Conservation (phyloP, 305 asterid genomes). For the Fraxinus ornus region DNA sequence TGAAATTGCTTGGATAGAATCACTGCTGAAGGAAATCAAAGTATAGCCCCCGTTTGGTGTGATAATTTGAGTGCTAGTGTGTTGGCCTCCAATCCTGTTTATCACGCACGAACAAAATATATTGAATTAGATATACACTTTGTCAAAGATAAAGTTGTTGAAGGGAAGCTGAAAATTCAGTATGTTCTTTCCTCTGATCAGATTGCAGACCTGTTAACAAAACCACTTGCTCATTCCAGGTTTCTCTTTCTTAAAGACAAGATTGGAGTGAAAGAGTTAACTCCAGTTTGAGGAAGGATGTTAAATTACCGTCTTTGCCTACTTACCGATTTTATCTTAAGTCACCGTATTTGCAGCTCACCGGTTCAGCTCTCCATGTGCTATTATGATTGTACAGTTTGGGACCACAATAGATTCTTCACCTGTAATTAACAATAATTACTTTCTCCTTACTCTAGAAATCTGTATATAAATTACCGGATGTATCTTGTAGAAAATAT, state of each 20-base stretch:
- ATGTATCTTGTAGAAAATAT: too few relatives aligned
- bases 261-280: neutral
- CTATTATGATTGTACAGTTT: too few relatives aligned
- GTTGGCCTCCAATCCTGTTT: neutral
- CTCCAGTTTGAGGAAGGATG: neutral
- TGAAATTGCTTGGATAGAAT: too few relatives aligned
- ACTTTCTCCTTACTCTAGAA: too few relatives aligned
- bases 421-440: too few relatives aligned
- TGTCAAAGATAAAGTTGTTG: neutral
- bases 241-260: neutral
- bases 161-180: too few relatives aligned
- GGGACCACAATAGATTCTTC: too few relatives aligned
- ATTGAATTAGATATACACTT: neutral
- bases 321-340: too few relatives aligned
- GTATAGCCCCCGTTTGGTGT: neutral
- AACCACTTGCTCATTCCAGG: neutral
- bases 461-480: too few relatives aligned
- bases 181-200: neutral
- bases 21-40: neutral
- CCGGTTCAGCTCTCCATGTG: too few relatives aligned
- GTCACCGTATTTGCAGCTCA: too few relatives aligned
- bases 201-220: neutral
- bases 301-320: too few relatives aligned
- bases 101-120: neutral
- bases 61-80: neutral